phyloP scores from a whole-genome alignment of 257 asterid genomes.

The Cruciata laevipes region DNA sequence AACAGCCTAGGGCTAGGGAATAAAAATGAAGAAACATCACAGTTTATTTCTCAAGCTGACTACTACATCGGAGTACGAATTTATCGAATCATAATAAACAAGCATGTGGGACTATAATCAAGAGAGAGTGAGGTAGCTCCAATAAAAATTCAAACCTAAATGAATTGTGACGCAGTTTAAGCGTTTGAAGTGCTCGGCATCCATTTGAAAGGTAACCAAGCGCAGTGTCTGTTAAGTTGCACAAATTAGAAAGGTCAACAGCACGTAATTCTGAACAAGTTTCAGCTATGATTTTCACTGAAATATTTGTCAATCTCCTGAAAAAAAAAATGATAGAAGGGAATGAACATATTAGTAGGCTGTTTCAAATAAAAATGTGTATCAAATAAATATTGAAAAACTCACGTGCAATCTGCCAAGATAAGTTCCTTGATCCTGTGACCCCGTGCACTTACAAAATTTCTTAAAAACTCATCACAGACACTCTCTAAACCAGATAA shows the following conservation, averaged over 20 bases:
- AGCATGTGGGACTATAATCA: not conserved
- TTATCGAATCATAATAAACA: not conserved
- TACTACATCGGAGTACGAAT: not conserved
- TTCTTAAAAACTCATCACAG: slow-evolving; percentile 54
- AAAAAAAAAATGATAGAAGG: slow-evolving; percentile 19
- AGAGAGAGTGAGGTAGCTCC: not conserved
- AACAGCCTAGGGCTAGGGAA: no score
- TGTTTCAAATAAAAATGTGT: not conserved
- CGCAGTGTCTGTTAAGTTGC: slow-evolving; percentile 70
- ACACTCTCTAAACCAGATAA: slow-evolving; percentile 62
- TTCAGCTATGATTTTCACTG: slow-evolving; percentile 55
- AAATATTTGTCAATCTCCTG: slow-evolving; percentile 71
- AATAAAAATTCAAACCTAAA: slow-evolving; percentile 49
- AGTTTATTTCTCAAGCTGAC: not conserved
- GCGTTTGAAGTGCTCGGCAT: slow-evolving; percentile 49
- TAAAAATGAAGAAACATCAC: not conserved
- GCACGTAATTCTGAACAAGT: slow-evolving; percentile 50
- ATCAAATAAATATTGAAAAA: slow-evolving; percentile 9
- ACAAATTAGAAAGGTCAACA: slow-evolving; percentile 55
- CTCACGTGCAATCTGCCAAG: slow-evolving; percentile 71
- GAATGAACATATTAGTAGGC: not conserved
- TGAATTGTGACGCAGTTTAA: slow-evolving; percentile 54
- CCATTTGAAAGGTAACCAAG: slow-evolving; percentile 82
- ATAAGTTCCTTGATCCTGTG: slow-evolving; percentile 72
- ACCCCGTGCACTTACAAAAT: slow-evolving; percentile 43